Evolutionary conservation across 352 stramenopile genomes (phyloP).

Genomic region (Phytophthora hybrid): DNA sequence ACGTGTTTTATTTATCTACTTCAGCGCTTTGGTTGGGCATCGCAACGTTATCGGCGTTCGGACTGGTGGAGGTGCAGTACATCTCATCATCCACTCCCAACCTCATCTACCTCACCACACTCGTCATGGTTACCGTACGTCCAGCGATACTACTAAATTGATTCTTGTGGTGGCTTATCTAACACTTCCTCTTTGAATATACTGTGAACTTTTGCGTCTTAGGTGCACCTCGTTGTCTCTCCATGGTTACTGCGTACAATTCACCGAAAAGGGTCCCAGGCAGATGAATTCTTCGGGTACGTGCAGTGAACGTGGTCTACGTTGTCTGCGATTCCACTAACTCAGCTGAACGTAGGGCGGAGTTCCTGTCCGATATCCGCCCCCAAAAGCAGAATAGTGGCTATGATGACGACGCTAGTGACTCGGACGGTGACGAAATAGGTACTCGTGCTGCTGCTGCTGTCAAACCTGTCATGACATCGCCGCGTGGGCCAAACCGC

Average conservation of each 20-base stretch:
- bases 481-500: conserved; percentile 17
- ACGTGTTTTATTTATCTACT: not conserved
- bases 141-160: not conserved
- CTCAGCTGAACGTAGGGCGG: conserved; percentile 27
- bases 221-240: conserved; percentile 69
- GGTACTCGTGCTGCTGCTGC: conserved; percentile 16
- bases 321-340: not conserved
- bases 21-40: conserved; percentile 73
- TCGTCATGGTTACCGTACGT: conserved; percentile 66
- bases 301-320: not conserved
- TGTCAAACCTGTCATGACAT: conserved; percentile 19
- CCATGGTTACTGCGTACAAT: conserved; percentile 75
- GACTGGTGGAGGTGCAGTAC: conserved; percentile 65
- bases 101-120: conserved; percentile 71
- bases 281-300: conserved; percentile 73
- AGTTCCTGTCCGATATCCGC: conserved; percentile 65
- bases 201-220: not conserved
- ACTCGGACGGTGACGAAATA: conserved; percentile 11
- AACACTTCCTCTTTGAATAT: not conserved
- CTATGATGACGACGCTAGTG: conserved; percentile 33
- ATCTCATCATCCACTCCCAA: conserved; percentile 61
- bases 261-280: conserved; percentile 71
- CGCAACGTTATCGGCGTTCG: conserved; percentile 64
- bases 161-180: not conserved
- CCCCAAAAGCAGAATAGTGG: conserved; percentile 16